phyloP scores from a whole-genome alignment of 1,284 basidiomycete species.

The Tranzscheliella williamsii region DNA sequence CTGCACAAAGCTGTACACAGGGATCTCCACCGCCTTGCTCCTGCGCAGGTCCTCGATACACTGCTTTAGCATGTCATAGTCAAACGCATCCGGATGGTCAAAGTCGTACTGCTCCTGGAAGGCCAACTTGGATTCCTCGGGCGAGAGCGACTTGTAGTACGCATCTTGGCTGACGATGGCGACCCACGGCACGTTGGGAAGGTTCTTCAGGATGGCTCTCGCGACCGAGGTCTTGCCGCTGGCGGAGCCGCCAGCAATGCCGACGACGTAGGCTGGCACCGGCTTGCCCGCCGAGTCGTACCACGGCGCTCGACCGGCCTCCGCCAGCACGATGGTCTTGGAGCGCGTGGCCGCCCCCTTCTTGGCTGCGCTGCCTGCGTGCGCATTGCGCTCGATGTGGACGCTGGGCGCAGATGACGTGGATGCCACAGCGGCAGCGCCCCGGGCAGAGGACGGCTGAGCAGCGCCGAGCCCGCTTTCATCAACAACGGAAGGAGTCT shows the following conservation, averaged over 20 bases:
- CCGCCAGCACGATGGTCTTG: conserved; percentile 45
- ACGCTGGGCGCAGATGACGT: neutral
- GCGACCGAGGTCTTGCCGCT: conserved; percentile 79
- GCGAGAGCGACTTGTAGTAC: conserved; percentile 82
- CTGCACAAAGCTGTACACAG: conserved; percentile 87
- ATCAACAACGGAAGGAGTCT: neutral
- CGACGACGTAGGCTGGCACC: conserved; percentile 75
- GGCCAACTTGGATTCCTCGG: conserved; percentile 75
- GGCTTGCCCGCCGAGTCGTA: conserved; percentile 74
- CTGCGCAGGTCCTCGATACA: conserved; percentile 76
- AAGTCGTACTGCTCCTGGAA: conserved; percentile 85
- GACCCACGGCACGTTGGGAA: conserved; percentile 58
- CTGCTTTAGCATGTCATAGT: conserved; percentile 81
- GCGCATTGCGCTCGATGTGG: too few relatives aligned
- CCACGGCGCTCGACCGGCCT: conserved; percentile 63
- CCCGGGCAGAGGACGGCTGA: neutral
- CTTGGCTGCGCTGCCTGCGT: too few relatives aligned
- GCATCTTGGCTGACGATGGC: conserved; percentile 71
- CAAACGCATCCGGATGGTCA: conserved; percentile 90
- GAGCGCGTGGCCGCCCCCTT: conserved; percentile 14
- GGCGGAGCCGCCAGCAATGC: conserved; percentile 88
- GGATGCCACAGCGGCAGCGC: neutral
- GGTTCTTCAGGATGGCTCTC: conserved; percentile 39
- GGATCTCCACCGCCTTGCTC: conserved; percentile 71
- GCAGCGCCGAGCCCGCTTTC: neutral